These are phyloP conservation scores for Persicaria tinctoria DNA, from an alignment of 148 eudicot species.

Conservation along the genomic window DNA sequence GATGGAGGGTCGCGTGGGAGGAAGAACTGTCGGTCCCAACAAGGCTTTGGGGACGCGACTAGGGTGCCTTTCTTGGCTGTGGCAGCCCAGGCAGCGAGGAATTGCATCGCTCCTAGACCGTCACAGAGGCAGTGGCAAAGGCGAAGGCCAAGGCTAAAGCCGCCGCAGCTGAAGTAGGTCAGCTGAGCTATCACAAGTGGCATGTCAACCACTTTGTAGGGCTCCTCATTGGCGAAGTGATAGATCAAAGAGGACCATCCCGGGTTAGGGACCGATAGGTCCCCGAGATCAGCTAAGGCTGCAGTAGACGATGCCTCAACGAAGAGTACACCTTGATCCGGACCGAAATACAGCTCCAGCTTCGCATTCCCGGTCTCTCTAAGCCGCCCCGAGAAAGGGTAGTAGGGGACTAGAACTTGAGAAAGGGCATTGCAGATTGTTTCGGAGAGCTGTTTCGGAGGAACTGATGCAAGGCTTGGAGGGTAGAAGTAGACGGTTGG, in stretches of 20 bases:
- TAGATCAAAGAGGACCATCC: conserved; percentile 61
- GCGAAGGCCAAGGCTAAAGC: conserved; percentile 83
- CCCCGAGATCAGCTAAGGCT: conserved; percentile 49
- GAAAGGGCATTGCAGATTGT: conserved; percentile 55
- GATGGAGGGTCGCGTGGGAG: conserved; percentile 64
- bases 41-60: conserved; percentile 47
- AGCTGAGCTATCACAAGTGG: conserved; percentile 84
- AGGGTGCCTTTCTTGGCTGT: conserved; percentile 57
- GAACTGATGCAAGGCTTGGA: conserved; percentile 11
- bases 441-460: conserved; percentile 20
- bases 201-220: conserved; percentile 68
- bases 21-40: conserved; percentile 77
- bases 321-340: conserved; percentile 64
- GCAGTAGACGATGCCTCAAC: conserved; percentile 58
- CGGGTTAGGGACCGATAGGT: conserved; percentile 71
- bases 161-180: conserved; percentile 67
- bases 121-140: conserved; percentile 91
- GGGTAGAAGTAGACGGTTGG: conserved; percentile 83
- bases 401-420: conserved; percentile 69
- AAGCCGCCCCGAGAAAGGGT: conserved; percentile 80
- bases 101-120: conserved; percentile 95
- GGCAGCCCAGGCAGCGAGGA: conserved; percentile 81
- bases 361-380: conserved; percentile 55
- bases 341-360: conserved; percentile 65
- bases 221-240: conserved; percentile 58